A percentile compares a stretch with the other conserved stretches of the same genome.
Conservation (phyloP, 306 rosid genomes). For the Prunus mongolica region DNA sequence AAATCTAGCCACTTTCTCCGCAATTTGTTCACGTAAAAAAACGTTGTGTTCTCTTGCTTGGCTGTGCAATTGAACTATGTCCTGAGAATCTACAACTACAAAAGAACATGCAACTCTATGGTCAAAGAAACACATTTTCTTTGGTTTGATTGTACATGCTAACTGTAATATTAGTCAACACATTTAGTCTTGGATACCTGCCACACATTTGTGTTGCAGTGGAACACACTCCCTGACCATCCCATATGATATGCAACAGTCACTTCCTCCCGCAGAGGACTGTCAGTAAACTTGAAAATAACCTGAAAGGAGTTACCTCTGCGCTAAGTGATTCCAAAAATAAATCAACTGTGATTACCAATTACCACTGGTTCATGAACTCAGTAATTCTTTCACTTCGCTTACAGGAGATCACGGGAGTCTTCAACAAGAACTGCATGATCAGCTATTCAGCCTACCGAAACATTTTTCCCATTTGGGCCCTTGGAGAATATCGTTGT, state of each 20-base stretch:
- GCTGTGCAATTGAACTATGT: not conserved
- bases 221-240: not conserved
- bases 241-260: not conserved
- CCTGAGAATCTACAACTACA: not conserved
- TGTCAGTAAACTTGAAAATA: no score
- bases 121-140: not conserved
- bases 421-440: conserved; percentile 44
- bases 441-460: conserved; percentile 38
- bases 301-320: no score
- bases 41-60: not conserved
- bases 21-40: not conserved
- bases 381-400: not conserved
- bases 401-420: conserved; percentile 38
- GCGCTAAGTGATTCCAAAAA: no score
- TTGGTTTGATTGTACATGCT: no score
- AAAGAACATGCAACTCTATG: not conserved
- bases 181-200: no score
- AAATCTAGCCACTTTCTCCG: not conserved
- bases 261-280: not conserved
- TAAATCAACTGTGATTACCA: not conserved
- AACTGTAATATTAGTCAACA: no score
- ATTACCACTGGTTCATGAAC: not conserved
- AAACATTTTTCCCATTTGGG: conserved; percentile 27
- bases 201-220: no score
- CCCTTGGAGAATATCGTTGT: conserved; percentile 22